Evolutionary conservation across 2,329 filamentous ascomycete species (phyloP).

Genomic region (Colletotrichum cereale): DNA sequence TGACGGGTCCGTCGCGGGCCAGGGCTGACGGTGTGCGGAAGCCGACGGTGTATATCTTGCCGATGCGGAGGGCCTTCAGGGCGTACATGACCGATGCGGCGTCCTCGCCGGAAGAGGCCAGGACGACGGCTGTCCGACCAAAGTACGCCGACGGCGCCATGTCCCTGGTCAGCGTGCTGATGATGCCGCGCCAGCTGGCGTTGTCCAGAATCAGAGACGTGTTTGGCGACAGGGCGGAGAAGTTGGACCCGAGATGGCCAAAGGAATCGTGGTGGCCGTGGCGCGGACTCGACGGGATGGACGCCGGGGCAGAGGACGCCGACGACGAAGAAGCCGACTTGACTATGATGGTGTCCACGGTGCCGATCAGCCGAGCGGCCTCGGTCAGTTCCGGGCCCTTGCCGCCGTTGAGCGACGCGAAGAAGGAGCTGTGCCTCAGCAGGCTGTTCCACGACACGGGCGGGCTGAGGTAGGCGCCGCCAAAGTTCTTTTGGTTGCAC

Average conservation of each 20-base stretch:
- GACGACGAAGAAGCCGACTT: conserved; percentile 60
- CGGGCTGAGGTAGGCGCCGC: conserved; percentile 84
- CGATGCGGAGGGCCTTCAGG: conserved; percentile 79
- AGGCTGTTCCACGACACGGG: conserved; percentile 73
- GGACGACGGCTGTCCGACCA: conserved; percentile 79
- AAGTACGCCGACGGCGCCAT: conserved; percentile 86
- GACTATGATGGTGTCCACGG: conserved; percentile 85
- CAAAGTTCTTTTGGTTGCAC: conserved; percentile 80
- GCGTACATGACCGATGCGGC: conserved; percentile 85
- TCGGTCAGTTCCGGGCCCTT: conserved; percentile 74
- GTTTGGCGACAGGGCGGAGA: conserved; percentile 55
- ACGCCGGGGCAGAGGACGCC: conserved; percentile 59
- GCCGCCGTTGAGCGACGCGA: conserved; percentile 63
- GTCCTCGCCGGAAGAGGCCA: conserved; percentile 80
- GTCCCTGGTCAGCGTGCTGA: conserved; percentile 83
- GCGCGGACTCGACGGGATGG: conserved; percentile 62
- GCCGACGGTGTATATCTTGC: conserved; percentile 86
- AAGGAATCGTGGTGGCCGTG: conserved; percentile 49
- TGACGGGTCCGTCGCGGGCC: conserved; percentile 72
- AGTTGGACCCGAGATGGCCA: conserved; percentile 39
- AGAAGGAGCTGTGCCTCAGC: conserved; percentile 67
- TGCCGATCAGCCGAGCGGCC: conserved; percentile 81
- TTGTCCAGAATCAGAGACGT: conserved; percentile 81
- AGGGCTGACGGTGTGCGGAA: conserved; percentile 76
- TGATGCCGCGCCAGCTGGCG: conserved; percentile 86